Base-by-base conservation (phyloP, 176 grass and related monocot species). In the Aegilops sharonensis region DNA sequence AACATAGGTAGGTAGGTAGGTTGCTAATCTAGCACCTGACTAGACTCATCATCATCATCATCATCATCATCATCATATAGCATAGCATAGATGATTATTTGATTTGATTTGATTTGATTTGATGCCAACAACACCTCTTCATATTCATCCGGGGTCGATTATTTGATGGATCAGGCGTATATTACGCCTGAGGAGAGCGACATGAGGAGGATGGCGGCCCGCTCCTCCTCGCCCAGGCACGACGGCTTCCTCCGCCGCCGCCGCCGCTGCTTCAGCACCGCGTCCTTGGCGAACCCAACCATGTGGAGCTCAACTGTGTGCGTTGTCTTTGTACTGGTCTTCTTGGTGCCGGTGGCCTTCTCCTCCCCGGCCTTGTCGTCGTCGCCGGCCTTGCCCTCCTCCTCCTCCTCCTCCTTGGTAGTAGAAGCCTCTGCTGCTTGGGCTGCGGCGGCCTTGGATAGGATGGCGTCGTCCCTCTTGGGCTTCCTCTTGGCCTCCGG, bases 131-230 rank as follows among this genome's bases (percentile, higher is more conserved):
- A 37, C 1, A 37, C 36, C 36, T 37, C 36, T 37, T 37, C 36
- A 37, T 37, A 8, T 37, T 37, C 36, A 37, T 37, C 36, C 1
- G 36, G 6, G 36, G 2, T 8, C 36, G 36, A n/a, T n/a, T n/a
- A n/a, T n/a, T n/a, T n/a, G 31, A 52, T 7, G 37, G 45, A 2
- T 91, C 81, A 92, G 74, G 88, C 93, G 67, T 95, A 90, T 52
- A 95, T 90, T 87, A 89, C 86, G 17, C 97, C 94, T 8, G 88
- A 95, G 4, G 97, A 98, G 2, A 98, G 81, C 0, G 93, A 82
- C 97, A 98, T 96, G 79, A 98, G 92, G 12, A 98, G 88, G 11
- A 90, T 76, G 23, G 94, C 97, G 0, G 97, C 97, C 63, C 81
- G 84, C 89, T 91, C 89, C 85, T 91, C 89, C 76, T 96, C 97